Evolutionary conservation across 345 rosid genomes (phyloP), one percentile per base, ranked within the genome.

Genomic region (Pelargonium nanum): DNA sequence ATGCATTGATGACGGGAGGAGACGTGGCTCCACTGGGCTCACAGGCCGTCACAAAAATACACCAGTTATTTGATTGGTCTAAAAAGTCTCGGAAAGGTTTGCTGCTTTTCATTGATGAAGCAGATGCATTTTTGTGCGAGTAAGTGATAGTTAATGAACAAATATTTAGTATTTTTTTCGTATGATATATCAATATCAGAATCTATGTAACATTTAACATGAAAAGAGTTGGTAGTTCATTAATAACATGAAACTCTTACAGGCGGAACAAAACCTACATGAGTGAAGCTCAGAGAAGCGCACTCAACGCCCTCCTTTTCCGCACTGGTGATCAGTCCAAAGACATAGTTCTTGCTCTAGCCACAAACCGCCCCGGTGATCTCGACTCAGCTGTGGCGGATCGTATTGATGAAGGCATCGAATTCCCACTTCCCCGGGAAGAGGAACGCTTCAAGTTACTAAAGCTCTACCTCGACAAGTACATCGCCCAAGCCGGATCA

Each of bases 121-220:
- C 99, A 22, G 99, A 93, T 83, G 99, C 97, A n/a, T 93, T 89
- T 79, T 72, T 93, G 61, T 89, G 97, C 88, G 91, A 93, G 99
- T 93, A 83, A 89, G 98, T 81, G 22, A 19, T 44, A 0, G 13
- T 55, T 53, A 4, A 50, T 22, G 26, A 24, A 44, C 24, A 10
- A 9, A 7, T 40, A 40, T 9, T 40, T 12, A 40, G 15, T n/a
- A 40, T 40, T 40, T 7, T 17, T 12, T 10, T 4, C 12, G 45
- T 10, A 34, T 34, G 45, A 34, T 7, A 34, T 9, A 34, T 34
- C 12, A 5, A 40, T 40, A 40, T 40, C n/a, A n/a, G n/a, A n/a
- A n/a, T n/a, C n/a, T n/a, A n/a, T n/a, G n/a, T n/a, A n/a, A n/a
- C n/a, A n/a, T n/a, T n/a, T n/a, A n/a, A n/a, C n/a, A n/a, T n/a